phyloP scores from a whole-genome alignment of 495 filamentous ascomycete genomes.

The Trichoderma orchidacearum region DNA sequence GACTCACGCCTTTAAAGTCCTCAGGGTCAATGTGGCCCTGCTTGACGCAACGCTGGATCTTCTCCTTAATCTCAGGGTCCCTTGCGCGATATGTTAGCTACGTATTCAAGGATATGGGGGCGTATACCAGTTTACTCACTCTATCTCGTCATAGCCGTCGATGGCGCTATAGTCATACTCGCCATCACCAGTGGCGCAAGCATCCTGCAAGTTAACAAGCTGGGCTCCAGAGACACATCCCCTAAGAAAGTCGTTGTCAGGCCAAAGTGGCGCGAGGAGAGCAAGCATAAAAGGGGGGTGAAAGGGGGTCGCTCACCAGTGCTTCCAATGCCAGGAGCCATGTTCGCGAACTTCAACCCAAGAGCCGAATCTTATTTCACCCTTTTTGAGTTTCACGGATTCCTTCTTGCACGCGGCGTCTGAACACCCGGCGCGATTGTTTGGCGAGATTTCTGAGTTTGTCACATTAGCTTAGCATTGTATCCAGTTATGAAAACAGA shows the following conservation, averaged over 20 bases:
- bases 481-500: neutral
- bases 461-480: constrained; percentile 6
- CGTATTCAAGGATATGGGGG: too few species aligned
- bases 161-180: constrained; percentile 30
- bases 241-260: constrained; percentile 28
- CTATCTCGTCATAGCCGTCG: constrained; percentile 63
- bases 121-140: constrained; percentile 13
- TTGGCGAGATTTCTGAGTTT: constrained; percentile 42
- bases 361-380: constrained; percentile 54
- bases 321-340: constrained; percentile 50
- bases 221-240: constrained; percentile 63
- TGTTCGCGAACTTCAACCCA: constrained; percentile 41
- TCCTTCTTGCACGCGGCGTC: constrained; percentile 51
- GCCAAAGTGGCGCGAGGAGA: neutral
- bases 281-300: neutral
- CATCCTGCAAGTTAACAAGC: constrained; percentile 40
- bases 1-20: constrained; percentile 65
- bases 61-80: constrained; percentile 40
- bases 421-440: constrained; percentile 52
- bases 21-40: constrained; percentile 63
- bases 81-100: constrained; percentile 7
- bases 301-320: constrained; percentile 47
- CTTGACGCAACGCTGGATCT: constrained; percentile 45
- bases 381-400: constrained; percentile 59
- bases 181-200: constrained; percentile 18